phyloP scores from a whole-genome alignment of 2,329 filamentous ascomycete genomes.

The Lasiodiplodia sp. region DNA sequence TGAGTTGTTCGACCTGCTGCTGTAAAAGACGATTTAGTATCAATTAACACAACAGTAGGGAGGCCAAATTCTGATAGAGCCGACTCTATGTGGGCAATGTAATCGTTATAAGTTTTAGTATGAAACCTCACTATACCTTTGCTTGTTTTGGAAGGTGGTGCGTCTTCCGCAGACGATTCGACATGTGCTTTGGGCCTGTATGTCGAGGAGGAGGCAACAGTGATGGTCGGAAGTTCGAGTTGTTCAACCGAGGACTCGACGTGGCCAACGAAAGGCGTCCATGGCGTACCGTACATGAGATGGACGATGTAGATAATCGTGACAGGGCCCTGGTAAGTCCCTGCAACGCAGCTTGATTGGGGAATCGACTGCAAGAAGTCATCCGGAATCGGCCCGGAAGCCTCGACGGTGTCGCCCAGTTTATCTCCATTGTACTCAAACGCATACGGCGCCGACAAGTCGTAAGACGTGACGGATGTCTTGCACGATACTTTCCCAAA shows the following conservation, averaged over 20 bases:
- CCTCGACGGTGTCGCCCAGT: conserved; percentile 37
- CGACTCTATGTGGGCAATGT: conserved; percentile 41
- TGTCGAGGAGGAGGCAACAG: conserved; percentile 2
- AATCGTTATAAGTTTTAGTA: not conserved
- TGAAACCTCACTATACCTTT: conserved; percentile 20
- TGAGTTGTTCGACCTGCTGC: conserved; percentile 4
- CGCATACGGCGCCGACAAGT: conserved; percentile 44
- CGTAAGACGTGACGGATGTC: conserved; percentile 44
- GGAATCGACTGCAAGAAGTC: conserved; percentile 47
- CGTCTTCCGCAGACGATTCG: conserved; percentile 20
- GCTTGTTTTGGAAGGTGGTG: not conserved
- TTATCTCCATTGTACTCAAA: conserved; percentile 47
- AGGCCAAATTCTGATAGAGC: conserved; percentile 30
- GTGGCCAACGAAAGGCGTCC: conserved; percentile 33
- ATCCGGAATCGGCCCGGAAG: conserved; percentile 44
- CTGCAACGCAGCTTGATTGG: conserved; percentile 43
- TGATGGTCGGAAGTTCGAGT: conserved; percentile 34
- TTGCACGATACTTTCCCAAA: conserved; percentile 42
- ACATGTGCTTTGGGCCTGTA: conserved; percentile 34
- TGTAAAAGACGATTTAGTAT: conserved; percentile 11
- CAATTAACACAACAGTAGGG: not conserved
- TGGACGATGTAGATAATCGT: conserved; percentile 54
- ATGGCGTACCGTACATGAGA: conserved; percentile 41
- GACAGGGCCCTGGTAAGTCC: conserved; percentile 48
- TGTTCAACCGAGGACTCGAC: conserved; percentile 36